Base-by-base conservation (phyloP, 805 yeast species). In the Candida palmyrensis region DNA sequence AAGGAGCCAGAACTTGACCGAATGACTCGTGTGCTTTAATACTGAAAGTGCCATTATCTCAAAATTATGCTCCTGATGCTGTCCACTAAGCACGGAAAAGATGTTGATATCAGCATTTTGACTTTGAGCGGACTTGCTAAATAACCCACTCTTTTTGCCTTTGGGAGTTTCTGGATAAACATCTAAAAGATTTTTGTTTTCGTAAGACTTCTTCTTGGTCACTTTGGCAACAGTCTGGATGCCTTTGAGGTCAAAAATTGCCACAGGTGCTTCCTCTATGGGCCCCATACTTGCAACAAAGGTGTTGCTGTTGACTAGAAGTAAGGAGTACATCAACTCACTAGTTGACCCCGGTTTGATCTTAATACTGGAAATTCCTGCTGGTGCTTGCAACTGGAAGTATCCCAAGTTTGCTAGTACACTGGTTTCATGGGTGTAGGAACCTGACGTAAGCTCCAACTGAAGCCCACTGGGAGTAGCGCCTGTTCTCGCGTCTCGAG, bases 331-430 rank as follows among this genome's bases (percentile, higher is more conserved):
- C 12, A 40, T 15, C 12, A 27, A 27, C 5, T 28, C 25, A 8
- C 39, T 33, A 7, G 15, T 32, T 53, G 75, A 66, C 3, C 50
- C 50, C 7, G 50, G 45, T 39, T 71, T 71, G 9, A 79, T 47
- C 1, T 47, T 44, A n/a, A 85, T 51, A 2, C 59, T 52, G 81
- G 85, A 84, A 3, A 66, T 29, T 0, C 96, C 96, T 1, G 94
- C 92, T 32, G 65, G 66, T 0, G 82, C 77, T 41, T 74, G 75
- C 29, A 92, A 62, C 55, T 89, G 97, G 34, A 82, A 74, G 54
- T 90, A 90, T 0, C 97, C 97, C 41, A 81, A 64, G 25, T 83
- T 80, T 1, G 79, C 71, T 92, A 90, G 83, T 1, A 88, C 77
- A 24, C 59, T 63, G 0, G 96, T 81, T 42, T 79, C 86, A 1